phyloP scores from a whole-genome alignment of 305 asterid genomes.

The Striga hermonthica region DNA sequence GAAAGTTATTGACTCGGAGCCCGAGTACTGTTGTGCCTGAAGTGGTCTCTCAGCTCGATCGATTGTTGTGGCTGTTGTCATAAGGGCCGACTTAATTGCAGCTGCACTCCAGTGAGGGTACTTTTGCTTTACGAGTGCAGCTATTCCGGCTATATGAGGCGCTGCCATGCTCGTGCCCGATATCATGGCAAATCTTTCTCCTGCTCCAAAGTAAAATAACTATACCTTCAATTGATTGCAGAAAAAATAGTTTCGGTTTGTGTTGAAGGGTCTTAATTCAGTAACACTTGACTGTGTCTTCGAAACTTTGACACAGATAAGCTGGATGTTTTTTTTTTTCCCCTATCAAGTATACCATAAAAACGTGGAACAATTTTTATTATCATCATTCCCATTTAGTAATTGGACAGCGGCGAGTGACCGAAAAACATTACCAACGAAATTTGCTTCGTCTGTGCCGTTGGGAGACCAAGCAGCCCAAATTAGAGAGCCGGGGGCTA shows the following conservation, averaged over 20 bases:
- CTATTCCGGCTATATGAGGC: slow-evolving; percentile 98
- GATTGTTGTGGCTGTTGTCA: slow-evolving; percentile 86
- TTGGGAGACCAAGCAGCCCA: slow-evolving; percentile 99
- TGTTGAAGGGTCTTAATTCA: too few relatives aligned
- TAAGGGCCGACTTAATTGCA: slow-evolving; percentile 92
- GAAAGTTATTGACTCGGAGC: slow-evolving; percentile 67
- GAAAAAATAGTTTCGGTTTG: too few relatives aligned
- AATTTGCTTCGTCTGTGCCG: slow-evolving; percentile 94
- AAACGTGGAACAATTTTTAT: too few relatives aligned
- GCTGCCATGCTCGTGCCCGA: slow-evolving; percentile 99
- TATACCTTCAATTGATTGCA: too few relatives aligned
- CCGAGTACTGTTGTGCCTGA: slow-evolving; percentile 87
- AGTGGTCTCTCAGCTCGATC: slow-evolving; percentile 94
- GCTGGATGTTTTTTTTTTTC: too few relatives aligned
- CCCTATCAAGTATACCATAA: too few relatives aligned
- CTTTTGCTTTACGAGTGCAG: slow-evolving; percentile 94
- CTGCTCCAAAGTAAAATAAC: slow-evolving; percentile 44
- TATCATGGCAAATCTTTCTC: slow-evolving; percentile 96
- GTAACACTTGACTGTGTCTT: too few relatives aligned
- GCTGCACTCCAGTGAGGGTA: slow-evolving; percentile 99
- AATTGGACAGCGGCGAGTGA: neutral
- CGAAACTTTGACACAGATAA: too few relatives aligned
- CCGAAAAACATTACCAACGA: slow-evolving; percentile 50
- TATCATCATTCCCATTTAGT: neutral
- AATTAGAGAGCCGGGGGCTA: slow-evolving; percentile 94